phyloP scores from a whole-genome alignment of 1,139 yeast species.

The Geotrichum bryndzae region DNA sequence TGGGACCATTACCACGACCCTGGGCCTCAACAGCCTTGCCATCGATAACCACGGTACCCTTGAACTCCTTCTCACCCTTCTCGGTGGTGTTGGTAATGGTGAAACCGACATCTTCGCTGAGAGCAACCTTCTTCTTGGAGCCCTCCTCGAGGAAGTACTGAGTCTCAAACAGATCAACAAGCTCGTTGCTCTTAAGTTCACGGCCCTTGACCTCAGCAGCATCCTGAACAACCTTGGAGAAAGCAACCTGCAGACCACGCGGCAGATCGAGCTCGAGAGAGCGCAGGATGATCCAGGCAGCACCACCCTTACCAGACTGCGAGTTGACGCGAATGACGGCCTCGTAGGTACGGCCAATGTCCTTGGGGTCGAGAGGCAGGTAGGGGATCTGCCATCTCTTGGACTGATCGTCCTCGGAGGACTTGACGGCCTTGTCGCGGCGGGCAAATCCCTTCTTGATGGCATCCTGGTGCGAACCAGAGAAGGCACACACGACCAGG shows the following conservation, averaged over 20 bases:
- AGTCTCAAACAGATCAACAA: constrained; percentile 64
- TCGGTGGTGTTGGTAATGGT: constrained; percentile 31
- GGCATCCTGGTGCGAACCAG: constrained; percentile 97
- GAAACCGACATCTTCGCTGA: constrained; percentile 26
- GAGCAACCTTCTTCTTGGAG: constrained; percentile 27
- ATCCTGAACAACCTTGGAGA: constrained; percentile 75
- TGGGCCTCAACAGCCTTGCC: constrained; percentile 40
- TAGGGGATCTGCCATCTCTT: constrained; percentile 78
- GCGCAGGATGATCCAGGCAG: constrained; percentile 92
- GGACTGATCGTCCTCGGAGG: constrained; percentile 35
- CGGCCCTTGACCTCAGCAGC: constrained; percentile 79
- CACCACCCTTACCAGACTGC: constrained; percentile 98
- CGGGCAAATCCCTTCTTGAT: constrained; percentile 87
- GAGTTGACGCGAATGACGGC: constrained; percentile 97
- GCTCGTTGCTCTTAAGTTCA: constrained; percentile 74
- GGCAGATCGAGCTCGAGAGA: constrained; percentile 88
- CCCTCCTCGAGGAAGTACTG: constrained; percentile 55
- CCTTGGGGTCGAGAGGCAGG: constrained; percentile 92
- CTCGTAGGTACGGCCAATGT: constrained; percentile 93
- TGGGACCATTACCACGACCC: constrained; percentile 93
- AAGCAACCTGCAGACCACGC: constrained; percentile 83
- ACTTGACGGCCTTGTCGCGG: constrained; percentile 41
- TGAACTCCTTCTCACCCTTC: constrained; percentile 44
- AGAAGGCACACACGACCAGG: constrained; percentile 91
- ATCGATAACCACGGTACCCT: constrained; percentile 46